These are phyloP conservation scores for Epichloe typhina DNA, from an alignment of 2,329 filamentous ascomycete genomes.

Conservation along the genomic window DNA sequence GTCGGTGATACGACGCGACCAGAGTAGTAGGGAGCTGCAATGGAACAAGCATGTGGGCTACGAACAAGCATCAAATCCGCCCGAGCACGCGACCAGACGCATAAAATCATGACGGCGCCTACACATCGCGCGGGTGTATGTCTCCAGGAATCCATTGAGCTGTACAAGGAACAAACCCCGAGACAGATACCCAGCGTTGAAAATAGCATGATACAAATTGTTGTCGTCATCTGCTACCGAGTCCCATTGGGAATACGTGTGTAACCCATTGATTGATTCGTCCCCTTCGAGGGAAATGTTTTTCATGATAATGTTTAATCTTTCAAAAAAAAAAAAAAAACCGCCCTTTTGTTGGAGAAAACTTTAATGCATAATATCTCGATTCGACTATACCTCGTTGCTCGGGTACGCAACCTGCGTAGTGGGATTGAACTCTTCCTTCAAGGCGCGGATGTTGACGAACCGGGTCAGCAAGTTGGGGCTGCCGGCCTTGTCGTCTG, in stretches of 20 bases:
- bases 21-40: too few species aligned
- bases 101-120: neutral
- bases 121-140: neutral
- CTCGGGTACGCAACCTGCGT: constrained; percentile 55
- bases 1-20: too few species aligned
- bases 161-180: too few species aligned
- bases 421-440: constrained; percentile 61
- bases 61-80: too few species aligned
- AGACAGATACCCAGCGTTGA: neutral
- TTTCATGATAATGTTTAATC: neutral
- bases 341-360: neutral
- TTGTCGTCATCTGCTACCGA: neutral
- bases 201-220: neutral
- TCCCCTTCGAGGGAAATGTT: too few species aligned
- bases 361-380: neutral
- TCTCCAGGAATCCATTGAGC: neutral
- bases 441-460: constrained; percentile 53
- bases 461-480: constrained; percentile 50
- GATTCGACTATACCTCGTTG: constrained; percentile 42
- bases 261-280: neutral
- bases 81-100: too few species aligned
- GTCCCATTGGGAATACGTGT: too few species aligned
- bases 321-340: neutral
- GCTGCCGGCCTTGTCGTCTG: constrained; percentile 62
- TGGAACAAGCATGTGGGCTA: too few species aligned